A percentile compares a stretch with the other conserved stretches of the same genome.
Evolutionary conservation across 2,329 filamentous ascomycete genomes (phyloP).

Genomic region (Dichotomopilus funicola): DNA sequence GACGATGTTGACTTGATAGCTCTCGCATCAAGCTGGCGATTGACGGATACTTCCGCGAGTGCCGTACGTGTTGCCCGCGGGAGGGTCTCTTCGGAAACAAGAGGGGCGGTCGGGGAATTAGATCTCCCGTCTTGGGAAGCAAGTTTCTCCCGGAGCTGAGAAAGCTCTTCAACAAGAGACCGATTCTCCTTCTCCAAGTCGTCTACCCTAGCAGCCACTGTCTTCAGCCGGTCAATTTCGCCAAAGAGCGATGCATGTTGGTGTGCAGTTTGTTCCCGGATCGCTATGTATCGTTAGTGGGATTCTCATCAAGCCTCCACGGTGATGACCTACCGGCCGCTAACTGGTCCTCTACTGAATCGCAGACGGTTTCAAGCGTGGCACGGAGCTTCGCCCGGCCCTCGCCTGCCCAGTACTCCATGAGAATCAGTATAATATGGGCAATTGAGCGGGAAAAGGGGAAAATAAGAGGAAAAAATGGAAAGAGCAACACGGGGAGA

Average conservation of each 20-base stretch:
- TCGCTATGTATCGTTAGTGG: slow-evolving; percentile 16
- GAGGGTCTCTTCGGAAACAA: background rate
- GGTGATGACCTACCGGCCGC: slow-evolving; percentile 14
- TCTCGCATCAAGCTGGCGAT: slow-evolving; percentile 1
- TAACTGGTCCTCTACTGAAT: slow-evolving; percentile 16
- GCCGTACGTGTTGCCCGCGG: slow-evolving; percentile 1
- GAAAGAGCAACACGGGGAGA: background rate
- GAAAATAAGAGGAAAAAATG: background rate
- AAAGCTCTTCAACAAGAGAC: slow-evolving; percentile 34
- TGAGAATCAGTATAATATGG: background rate
- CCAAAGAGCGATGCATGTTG: slow-evolving; percentile 25
- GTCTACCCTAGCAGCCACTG: slow-evolving; percentile 28
- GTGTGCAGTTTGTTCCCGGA: slow-evolving; percentile 20
- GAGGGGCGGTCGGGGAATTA: background rate
- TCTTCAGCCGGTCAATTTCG: slow-evolving; percentile 32
- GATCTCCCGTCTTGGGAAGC: background rate
- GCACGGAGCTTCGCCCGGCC: slow-evolving; percentile 18
- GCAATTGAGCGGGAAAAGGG: too few species aligned
- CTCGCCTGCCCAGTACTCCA: slow-evolving; percentile 19
- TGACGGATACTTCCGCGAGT: slow-evolving; percentile 17
- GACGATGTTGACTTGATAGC: background rate
- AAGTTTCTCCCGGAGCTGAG: slow-evolving; percentile 22
- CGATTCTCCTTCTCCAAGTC: slow-evolving; percentile 38
- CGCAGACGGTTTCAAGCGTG: slow-evolving; percentile 20
- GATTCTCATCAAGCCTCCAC: background rate